These are phyloP conservation scores for Histomonas meleagridis DNA, from an alignment of 208 protist genomes.

Conservation along the genomic window DNA sequence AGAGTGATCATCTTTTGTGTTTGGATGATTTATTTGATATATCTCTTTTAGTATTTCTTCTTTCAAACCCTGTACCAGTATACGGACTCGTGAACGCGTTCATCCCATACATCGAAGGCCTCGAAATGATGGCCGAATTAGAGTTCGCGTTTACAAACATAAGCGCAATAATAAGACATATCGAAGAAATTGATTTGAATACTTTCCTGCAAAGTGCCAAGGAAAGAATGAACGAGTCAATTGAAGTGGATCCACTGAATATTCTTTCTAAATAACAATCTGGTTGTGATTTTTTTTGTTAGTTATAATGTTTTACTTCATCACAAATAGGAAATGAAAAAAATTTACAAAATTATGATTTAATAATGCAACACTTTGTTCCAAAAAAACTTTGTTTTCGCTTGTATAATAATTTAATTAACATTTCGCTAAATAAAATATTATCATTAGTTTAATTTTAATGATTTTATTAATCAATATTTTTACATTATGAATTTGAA, in stretches of 20 bases:
- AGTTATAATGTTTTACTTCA: too few species aligned
- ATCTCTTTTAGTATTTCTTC: background rate
- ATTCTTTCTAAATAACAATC: background rate
- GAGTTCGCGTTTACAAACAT: conserved; percentile 25
- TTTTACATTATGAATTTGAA: too few species aligned
- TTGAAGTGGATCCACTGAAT: background rate
- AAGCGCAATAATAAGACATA: background rate
- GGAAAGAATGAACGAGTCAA: background rate
- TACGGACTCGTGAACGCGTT: background rate
- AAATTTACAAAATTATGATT: too few species aligned
- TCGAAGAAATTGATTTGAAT: background rate
- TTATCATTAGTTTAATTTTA: too few species aligned
- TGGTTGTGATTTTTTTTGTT: too few species aligned
- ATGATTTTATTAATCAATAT: too few species aligned
- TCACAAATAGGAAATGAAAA: too few species aligned
- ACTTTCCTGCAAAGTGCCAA: background rate
- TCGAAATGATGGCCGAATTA: background rate
- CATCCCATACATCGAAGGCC: background rate
- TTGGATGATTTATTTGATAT: conserved; percentile 31
- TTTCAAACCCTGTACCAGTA: background rate
- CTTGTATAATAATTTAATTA: too few species aligned
- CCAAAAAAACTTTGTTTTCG: too few species aligned
- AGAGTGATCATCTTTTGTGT: conserved; percentile 10
- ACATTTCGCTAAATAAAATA: too few species aligned
- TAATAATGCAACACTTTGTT: too few species aligned